Evolutionary conservation across 2,329 filamentous ascomycete species (phyloP).

Genomic region (Chaetomium strumarium): DNA sequence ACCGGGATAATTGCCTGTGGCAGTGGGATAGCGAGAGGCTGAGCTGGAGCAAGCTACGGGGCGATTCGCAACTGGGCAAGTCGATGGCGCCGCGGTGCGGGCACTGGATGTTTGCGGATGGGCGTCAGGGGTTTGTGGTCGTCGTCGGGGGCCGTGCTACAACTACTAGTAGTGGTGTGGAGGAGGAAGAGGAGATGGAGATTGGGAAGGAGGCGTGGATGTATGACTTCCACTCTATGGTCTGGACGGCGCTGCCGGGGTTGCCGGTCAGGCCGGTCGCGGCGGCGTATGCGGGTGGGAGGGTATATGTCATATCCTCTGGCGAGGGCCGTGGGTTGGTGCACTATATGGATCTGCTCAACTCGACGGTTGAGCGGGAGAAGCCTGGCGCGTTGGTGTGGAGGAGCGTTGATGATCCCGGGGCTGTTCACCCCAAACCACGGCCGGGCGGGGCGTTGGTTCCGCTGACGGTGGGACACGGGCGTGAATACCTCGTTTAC

Average conservation of each 20-base stretch:
- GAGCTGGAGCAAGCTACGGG: conserved; percentile 31
- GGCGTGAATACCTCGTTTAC: conserved; percentile 46
- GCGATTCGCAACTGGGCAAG: conserved; percentile 29
- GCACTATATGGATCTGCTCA: conserved; percentile 32
- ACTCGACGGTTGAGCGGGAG: conserved; percentile 28
- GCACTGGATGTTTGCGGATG: conserved; percentile 34
- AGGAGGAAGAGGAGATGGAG: conserved; percentile 16
- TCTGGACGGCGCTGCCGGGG: conserved; percentile 45
- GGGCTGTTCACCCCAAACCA: conserved; percentile 36
- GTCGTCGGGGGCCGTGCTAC: conserved; percentile 45
- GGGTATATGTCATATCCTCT: conserved; percentile 40
- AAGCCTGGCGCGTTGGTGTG: conserved; percentile 30
- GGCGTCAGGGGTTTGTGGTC: conserved; percentile 44
- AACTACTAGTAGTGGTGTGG: neutral
- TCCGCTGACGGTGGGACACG: conserved; percentile 45
- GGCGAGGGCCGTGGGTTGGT: conserved; percentile 29
- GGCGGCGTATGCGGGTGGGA: conserved; percentile 39
- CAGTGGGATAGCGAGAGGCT: conserved; percentile 33
- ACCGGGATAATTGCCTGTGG: conserved; percentile 33
- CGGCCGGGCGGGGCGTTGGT: conserved; percentile 39
- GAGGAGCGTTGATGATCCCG: conserved; percentile 34
- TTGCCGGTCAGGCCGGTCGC: conserved; percentile 35
- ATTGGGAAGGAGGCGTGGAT: conserved; percentile 40
- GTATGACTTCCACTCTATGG: conserved; percentile 42
- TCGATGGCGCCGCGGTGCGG: conserved; percentile 28